A percentile compares a stretch with the other conserved stretches of the same genome.
These are phyloP conservation scores for Bipolaris oryzae DNA, from an alignment of 2,329 filamentous ascomycete species.

Conservation along the genomic window DNA sequence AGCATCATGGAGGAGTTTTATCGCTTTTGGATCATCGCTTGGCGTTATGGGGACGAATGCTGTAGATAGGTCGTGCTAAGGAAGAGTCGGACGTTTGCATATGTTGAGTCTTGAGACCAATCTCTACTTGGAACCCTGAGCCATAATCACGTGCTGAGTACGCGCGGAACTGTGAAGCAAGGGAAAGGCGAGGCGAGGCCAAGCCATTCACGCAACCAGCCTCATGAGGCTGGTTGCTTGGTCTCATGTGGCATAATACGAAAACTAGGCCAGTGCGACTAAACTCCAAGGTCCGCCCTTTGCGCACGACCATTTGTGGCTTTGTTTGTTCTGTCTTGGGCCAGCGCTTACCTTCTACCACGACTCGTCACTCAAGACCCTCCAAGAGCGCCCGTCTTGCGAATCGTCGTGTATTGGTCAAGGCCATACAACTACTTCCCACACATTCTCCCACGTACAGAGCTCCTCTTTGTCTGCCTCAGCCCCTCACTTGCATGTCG, in stretches of 20 bases:
- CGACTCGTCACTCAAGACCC: too few species aligned
- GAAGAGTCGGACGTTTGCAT: conserved; percentile 9
- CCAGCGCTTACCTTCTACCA: background rate
- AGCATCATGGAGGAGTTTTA: conserved; percentile 28
- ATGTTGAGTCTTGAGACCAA: background rate
- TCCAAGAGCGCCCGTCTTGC: too few species aligned
- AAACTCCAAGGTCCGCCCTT: conserved; percentile 1
- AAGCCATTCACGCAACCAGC: background rate
- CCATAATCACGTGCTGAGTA: background rate
- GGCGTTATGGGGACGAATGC: conserved; percentile 24
- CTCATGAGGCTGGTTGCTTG: too few species aligned
- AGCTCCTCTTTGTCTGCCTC: conserved; percentile 8
- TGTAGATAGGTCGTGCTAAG: conserved; percentile 20
- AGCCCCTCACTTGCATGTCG: conserved; percentile 17
- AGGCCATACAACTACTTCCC: background rate
- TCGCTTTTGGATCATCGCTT: conserved; percentile 23
- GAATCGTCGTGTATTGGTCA: too few species aligned
- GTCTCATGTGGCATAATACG: background rate
- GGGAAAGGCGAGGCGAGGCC: background rate
- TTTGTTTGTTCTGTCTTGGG: conserved; percentile 1
- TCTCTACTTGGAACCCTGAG: background rate
- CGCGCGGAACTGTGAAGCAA: background rate
- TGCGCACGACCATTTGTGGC: background rate
- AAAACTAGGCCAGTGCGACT: background rate
- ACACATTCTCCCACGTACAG: conserved; percentile 12